Percentiles rank a stretch among this genome's conserved stretches.
phyloP scores from a whole-genome alignment of 306 rosid genomes.

The Abrus pulchellus region DNA sequence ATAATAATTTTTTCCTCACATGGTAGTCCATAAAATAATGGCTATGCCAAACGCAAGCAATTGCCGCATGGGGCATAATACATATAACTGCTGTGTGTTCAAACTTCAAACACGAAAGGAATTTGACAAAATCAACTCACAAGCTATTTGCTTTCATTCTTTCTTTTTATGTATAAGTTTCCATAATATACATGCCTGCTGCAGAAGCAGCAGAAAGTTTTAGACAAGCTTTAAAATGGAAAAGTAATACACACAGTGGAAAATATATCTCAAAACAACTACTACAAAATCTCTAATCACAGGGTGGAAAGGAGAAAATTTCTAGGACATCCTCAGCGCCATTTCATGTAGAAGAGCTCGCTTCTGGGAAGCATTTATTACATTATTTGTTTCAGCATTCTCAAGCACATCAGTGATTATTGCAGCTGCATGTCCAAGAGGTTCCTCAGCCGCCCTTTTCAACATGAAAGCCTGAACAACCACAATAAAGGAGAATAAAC shows the following conservation, averaged over 20 bases:
- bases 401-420: constrained; percentile 95
- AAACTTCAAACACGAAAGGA: constrained; percentile 22
- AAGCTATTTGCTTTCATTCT: constrained; percentile 53
- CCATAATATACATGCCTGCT: constrained; percentile 75
- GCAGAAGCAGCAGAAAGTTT: constrained; percentile 52
- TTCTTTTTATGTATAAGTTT: constrained; percentile 56
- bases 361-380: constrained; percentile 89
- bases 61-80: constrained; percentile 16
- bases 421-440: constrained; percentile 99
- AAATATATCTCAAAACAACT: constrained; percentile 39
- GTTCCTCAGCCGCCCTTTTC: constrained; percentile 92
- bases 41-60: constrained; percentile 1
- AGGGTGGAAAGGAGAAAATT: constrained; percentile 36
- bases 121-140: background rate
- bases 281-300: constrained; percentile 58
- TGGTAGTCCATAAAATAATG: constrained; percentile 33
- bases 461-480: constrained; percentile 92
- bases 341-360: constrained; percentile 97
- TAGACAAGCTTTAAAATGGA: constrained; percentile 49
- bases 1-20: constrained; percentile 14
- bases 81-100: constrained; percentile 13
- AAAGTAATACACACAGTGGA: constrained; percentile 47
- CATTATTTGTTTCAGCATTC: constrained; percentile 87
- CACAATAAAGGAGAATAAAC: constrained; percentile 35
- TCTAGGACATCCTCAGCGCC: constrained; percentile 86